These are phyloP conservation scores for Emmonsia crescens DNA, from an alignment of 2,329 filamentous ascomycete genomes.

Conservation along the genomic window DNA sequence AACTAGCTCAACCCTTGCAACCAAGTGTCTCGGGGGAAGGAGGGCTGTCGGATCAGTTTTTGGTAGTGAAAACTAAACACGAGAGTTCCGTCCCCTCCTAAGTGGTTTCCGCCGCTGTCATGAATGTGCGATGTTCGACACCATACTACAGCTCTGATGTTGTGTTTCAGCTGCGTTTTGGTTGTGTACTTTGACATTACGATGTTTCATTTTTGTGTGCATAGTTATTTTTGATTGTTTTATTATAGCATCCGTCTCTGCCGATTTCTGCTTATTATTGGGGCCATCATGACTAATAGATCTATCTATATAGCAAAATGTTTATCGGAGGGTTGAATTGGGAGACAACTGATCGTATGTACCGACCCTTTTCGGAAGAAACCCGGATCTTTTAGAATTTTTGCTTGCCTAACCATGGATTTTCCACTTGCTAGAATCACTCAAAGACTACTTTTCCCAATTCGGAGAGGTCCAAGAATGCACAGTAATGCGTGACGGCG, in stretches of 20 bases:
- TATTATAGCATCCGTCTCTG: neutral
- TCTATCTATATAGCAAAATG: slow-evolving; percentile 67
- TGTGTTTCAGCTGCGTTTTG: neutral
- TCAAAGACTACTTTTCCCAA: slow-evolving; percentile 94
- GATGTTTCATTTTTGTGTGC: slow-evolving; percentile 4
- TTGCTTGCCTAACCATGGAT: slow-evolving; percentile 18
- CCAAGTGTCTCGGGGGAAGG: neutral
- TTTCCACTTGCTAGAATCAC: slow-evolving; percentile 57
- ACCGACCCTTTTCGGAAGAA: slow-evolving; percentile 6
- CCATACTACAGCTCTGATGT: neutral
- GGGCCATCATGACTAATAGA: slow-evolving; percentile 22
- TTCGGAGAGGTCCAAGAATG: slow-evolving; percentile 97
- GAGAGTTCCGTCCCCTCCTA: neutral
- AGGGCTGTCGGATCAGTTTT: neutral
- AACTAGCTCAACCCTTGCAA: neutral
- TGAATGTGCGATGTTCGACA: neutral
- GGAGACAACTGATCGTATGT: slow-evolving; percentile 96
- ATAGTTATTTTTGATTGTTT: slow-evolving; percentile 4
- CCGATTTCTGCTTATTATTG: neutral
- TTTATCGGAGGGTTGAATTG: slow-evolving; percentile 98
- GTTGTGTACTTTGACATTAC: neutral
- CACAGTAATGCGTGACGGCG: slow-evolving; percentile 97
- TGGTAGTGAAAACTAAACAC: slow-evolving; percentile 1
- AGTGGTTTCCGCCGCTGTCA: neutral
- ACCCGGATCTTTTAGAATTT: neutral